These are phyloP conservation scores for Tetradesmus lagerheimii DNA, from an alignment of 139 green algal species.

Conservation along the genomic window DNA sequence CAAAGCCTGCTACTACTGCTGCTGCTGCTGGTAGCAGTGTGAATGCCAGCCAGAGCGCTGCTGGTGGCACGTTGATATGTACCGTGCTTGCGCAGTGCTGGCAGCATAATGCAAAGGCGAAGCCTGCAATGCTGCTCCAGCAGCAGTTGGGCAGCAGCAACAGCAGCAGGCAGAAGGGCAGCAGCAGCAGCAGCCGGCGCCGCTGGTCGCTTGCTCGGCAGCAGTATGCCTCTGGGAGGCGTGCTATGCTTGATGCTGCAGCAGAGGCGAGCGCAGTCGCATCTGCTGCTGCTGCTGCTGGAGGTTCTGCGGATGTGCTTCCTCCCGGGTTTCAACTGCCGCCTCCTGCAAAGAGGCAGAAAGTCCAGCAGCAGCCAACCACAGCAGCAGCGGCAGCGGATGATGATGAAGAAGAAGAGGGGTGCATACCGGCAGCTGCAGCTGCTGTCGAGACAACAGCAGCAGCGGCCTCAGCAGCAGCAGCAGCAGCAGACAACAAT, in stretches of 20 bases:
- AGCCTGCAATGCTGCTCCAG: not conserved
- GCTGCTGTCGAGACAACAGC: not conserved
- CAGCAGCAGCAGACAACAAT: not conserved
- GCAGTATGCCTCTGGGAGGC: constrained; percentile 2
- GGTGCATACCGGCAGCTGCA: not conserved
- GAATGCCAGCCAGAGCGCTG: not conserved
- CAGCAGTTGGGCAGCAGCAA: not conserved
- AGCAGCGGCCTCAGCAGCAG: constrained; percentile 21
- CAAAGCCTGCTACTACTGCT: not conserved
- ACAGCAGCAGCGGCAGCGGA: constrained; percentile 11
- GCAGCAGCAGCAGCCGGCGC: not conserved
- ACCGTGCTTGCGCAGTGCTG: not conserved
- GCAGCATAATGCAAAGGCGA: not conserved
- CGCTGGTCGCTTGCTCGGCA: not conserved
- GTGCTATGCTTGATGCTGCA: constrained; percentile 12
- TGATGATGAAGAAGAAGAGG: not conserved
- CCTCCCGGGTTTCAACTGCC: not conserved
- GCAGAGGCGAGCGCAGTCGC: not conserved
- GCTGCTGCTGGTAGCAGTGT: constrained; percentile 8
- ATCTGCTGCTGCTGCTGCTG: constrained; percentile 19
- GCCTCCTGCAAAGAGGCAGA: constrained; percentile 14
- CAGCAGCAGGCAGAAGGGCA: constrained; percentile 5
- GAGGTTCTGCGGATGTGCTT: not conserved
- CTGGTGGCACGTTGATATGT: not conserved
- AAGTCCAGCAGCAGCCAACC: not conserved